Conservation (phyloP, 495 filamentous ascomycete species). For the Hypoxylon intermedium region DNA sequence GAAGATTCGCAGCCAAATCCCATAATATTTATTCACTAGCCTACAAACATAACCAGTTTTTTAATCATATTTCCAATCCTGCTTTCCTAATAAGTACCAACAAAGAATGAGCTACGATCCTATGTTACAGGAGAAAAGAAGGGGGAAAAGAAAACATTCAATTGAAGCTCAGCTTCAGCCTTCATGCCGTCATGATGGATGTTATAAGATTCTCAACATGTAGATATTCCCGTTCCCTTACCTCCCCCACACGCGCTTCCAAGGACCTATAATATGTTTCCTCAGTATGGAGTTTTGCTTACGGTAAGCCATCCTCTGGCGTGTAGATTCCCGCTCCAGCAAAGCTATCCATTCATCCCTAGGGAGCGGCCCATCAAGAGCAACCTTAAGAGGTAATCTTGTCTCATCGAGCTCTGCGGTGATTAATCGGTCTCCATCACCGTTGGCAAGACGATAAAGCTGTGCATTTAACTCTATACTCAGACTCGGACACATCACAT, state of each 20-base stretch:
- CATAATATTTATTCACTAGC: too few relatives aligned
- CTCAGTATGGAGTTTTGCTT: not conserved
- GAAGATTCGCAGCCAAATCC: too few relatives aligned
- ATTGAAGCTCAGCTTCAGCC: too few relatives aligned
- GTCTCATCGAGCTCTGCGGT: slow-evolving; percentile 6
- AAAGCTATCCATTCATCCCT: slow-evolving; percentile 12
- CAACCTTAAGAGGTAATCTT: slow-evolving; percentile 8
- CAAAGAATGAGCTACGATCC: too few relatives aligned
- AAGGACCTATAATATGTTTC: not conserved
- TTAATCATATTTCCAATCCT: too few relatives aligned
- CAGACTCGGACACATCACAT: not conserved
- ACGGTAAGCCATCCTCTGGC: not conserved
- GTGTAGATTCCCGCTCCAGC: not conserved
- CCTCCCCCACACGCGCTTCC: not conserved
- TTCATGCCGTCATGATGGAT: too few relatives aligned
- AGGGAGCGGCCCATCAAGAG: slow-evolving; percentile 22
- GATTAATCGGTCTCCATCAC: not conserved
- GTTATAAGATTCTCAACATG: too few relatives aligned
- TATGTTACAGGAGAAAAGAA: too few relatives aligned
- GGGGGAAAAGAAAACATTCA: too few relatives aligned
- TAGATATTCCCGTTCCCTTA: too few relatives aligned
- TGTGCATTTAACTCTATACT: not conserved
- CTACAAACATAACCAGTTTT: too few relatives aligned
- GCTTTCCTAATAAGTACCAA: too few relatives aligned
- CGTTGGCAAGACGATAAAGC: not conserved